Base-by-base conservation (phyloP, 2,329 filamentous ascomycete species). In the Fusarium haematococcum region DNA sequence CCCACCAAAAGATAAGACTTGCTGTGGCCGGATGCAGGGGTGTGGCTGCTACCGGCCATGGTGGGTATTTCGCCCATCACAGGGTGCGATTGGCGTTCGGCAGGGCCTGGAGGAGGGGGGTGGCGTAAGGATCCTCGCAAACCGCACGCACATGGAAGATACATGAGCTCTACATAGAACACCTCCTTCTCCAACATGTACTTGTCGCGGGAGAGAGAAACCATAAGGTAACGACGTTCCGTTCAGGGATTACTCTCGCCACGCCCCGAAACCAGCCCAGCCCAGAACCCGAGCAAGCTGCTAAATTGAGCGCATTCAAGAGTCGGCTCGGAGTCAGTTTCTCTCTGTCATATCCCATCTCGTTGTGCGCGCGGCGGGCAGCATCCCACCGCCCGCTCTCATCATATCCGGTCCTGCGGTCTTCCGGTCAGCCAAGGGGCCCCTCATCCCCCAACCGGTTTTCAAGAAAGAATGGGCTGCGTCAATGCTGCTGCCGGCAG, bases 21-120 rank as follows among this genome's bases (percentile, higher is more conserved):
- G 65, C 71, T 76, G 76, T 71, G 72, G 61, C 72, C 77, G 74
- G 72, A 75, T 79, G 77, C 77, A 78, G 77, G 77, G 77, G 77
- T 77, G 77, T 78, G 74, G 68, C 58, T 78, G 77, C 69, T 76
- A 75, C 76, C 74, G 45, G 75, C 32, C 63, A 73, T 9, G 39
- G 71, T 74, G 70, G 71, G 71, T 67, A 67, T 65, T 18, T 8
- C 48, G 23, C 43, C 59, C 41, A 65, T 67, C 62, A 70, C 59
- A 68, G 62, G 54, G 61, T 63, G 58, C 59, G 64, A 77, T 77
- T 77, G 75, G 71, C 39, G 41, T n/a, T 64, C 60, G 69, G 57
- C 62, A 68, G 41, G 67, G 41, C 50, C 60, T 52, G 43, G 8
- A 45, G 25, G 60, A 52, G 62, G 58, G 68, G 75, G 69, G 68